Conservation (phyloP, 129 eudicot species). For the Dittrichia graveolens region DNA sequence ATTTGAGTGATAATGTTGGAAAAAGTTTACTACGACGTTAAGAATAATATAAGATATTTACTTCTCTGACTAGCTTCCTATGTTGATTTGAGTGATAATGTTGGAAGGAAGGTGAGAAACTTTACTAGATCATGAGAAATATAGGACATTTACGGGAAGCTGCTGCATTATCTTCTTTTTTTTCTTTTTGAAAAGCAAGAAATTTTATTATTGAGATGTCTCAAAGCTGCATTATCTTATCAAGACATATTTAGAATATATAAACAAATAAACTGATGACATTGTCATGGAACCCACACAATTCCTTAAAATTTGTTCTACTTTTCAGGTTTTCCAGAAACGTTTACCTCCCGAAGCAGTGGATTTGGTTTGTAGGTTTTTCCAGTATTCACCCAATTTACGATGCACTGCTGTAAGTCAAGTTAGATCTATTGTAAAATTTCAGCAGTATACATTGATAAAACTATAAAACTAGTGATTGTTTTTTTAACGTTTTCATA, state of each 20-base stretch:
- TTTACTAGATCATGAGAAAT: neutral
- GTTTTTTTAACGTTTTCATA: neutral
- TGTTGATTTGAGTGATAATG: too few relatives aligned
- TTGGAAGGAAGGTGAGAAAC: neutral
- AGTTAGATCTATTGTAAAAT: neutral
- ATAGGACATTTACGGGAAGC: neutral
- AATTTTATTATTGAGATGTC: too few relatives aligned
- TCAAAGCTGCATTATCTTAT: neutral
- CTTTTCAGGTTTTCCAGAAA: conserved; percentile 89
- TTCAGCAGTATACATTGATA: neutral
- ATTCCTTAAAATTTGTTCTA: neutral
- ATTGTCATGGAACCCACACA: conserved; percentile 5
- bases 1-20: too few relatives aligned
- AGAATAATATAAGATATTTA: too few relatives aligned
- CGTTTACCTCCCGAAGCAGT: conserved; percentile 99
- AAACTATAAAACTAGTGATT: neutral
- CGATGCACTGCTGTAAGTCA: conserved; percentile 98
- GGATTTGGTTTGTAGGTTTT: conserved; percentile 91
- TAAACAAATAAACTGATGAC: conserved; percentile 9
- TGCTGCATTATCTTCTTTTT: too few relatives aligned
- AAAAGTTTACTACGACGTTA: too few relatives aligned
- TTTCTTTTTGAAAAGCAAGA: too few relatives aligned
- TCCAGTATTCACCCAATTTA: conserved; percentile 95
- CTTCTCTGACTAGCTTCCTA: too few relatives aligned
- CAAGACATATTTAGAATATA: neutral